Percentiles rank a stretch among this genome's conserved stretches.
These are phyloP conservation scores for Ogataea trehaloabstinens DNA, from an alignment of 805 yeast species.

Conservation along the genomic window DNA sequence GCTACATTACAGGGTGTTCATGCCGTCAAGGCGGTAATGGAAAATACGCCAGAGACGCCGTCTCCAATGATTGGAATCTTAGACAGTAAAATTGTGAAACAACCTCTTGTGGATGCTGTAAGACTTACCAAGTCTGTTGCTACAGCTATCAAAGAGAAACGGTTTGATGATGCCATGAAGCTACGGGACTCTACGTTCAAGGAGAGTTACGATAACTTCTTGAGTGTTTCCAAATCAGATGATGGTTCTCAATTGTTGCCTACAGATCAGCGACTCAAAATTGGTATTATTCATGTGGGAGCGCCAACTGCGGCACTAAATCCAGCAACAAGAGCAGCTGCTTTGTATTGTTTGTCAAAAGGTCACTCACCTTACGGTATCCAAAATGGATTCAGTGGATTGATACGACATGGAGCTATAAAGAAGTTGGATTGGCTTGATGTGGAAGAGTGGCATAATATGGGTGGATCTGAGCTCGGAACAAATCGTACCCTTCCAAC, in stretches of 20 bases:
- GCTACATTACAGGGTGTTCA: slow-evolving; percentile 98
- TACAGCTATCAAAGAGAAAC: slow-evolving; percentile 71
- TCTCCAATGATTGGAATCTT: slow-evolving; percentile 90
- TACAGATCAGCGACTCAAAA: slow-evolving; percentile 56
- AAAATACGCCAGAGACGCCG: slow-evolving; percentile 84
- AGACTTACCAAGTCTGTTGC: slow-evolving; percentile 87
- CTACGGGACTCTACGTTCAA: slow-evolving; percentile 86
- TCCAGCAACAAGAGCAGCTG: slow-evolving; percentile 88
- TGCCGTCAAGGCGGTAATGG: slow-evolving; percentile 90
- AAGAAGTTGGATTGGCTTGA: slow-evolving; percentile 75
- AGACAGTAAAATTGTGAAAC: slow-evolving; percentile 83
- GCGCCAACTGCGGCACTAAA: slow-evolving; percentile 98
- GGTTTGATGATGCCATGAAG: slow-evolving; percentile 83
- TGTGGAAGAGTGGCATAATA: slow-evolving; percentile 81
- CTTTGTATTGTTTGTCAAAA: slow-evolving; percentile 78
- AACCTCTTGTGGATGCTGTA: slow-evolving; percentile 88
- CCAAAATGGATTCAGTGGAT: slow-evolving; percentile 90
- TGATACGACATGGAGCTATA: slow-evolving; percentile 85
- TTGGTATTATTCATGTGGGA: slow-evolving; percentile 89
- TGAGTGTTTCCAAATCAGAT: slow-evolving; percentile 65
- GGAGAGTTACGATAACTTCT: slow-evolving; percentile 73
- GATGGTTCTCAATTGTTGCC: slow-evolving; percentile 63
- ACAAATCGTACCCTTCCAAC: slow-evolving; percentile 87
- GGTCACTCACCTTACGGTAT: slow-evolving; percentile 93
- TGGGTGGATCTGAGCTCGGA: slow-evolving; percentile 97